A percentile compares a stretch with the other conserved stretches of the same genome.
Conservation (phyloP, 768 basidiomycete genomes). For the Termitomyces sp. region DNA sequence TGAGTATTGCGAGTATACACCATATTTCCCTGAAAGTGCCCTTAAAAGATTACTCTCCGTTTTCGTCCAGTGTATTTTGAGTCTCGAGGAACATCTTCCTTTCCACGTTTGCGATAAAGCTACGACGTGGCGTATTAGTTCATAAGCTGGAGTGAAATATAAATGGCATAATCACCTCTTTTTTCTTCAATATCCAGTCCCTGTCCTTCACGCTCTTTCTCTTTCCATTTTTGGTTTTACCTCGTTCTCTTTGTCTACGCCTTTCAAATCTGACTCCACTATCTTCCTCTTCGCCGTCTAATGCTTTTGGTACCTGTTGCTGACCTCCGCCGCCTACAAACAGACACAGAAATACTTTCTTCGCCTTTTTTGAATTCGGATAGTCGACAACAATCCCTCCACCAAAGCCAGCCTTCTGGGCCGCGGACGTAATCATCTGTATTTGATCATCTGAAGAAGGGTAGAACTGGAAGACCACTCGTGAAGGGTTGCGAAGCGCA, state of each 20-base stretch:
- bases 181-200: constrained; percentile 97
- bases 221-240: constrained; percentile 59
- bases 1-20: constrained; percentile 17
- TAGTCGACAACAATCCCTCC: constrained; percentile 97
- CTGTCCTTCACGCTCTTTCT: constrained; percentile 70
- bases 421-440: constrained; percentile 88
- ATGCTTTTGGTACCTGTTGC: constrained; percentile 69
- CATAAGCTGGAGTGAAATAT: constrained; percentile 1
- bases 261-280: constrained; percentile 70
- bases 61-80: constrained; percentile 94
- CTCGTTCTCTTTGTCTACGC: constrained; percentile 65
- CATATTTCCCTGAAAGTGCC: neutral
- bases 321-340: constrained; percentile 76
- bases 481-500: constrained; percentile 77
- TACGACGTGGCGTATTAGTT: constrained; percentile 24
- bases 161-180: constrained; percentile 59
- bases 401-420: constrained; percentile 93
- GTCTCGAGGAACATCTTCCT: constrained; percentile 79
- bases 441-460: constrained; percentile 97
- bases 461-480: constrained; percentile 92
- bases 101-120: constrained; percentile 84
- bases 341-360: constrained; percentile 91
- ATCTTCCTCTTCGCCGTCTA: constrained; percentile 66
- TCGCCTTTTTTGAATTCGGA: constrained; percentile 94
- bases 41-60: constrained; percentile 74